Evolutionary conservation across 257 asterid species (phyloP).

Genomic region (Dorcoceras hygrometricum): DNA sequence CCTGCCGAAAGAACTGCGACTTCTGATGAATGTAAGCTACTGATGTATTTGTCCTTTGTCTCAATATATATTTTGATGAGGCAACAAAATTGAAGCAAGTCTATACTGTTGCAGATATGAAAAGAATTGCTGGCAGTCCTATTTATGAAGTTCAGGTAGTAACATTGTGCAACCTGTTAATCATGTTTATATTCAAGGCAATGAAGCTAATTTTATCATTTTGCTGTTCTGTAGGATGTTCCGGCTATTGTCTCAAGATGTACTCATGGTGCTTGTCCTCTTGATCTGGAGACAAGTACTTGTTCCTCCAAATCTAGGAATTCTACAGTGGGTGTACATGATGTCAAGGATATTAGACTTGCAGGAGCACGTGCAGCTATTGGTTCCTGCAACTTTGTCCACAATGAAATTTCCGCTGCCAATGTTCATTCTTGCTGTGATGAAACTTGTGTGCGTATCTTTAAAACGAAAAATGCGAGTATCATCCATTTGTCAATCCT

Average conservation of each 20-base stretch:
- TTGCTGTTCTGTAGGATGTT: constrained; percentile 47
- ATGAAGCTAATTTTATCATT: constrained; percentile 18
- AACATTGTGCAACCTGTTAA: constrained; percentile 20
- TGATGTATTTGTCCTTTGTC: constrained; percentile 19
- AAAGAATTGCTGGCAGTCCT: constrained; percentile 32
- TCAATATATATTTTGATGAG: constrained; percentile 19
- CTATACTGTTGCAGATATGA: constrained; percentile 49
- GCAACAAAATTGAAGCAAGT: constrained; percentile 29
- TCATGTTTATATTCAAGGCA: constrained; percentile 14
- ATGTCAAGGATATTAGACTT: constrained; percentile 30
- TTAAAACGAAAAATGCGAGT: not conserved
- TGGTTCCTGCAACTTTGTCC: constrained; percentile 35
- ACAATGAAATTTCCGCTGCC: constrained; percentile 30
- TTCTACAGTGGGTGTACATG: constrained; percentile 37
- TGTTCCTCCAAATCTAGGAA: constrained; percentile 47
- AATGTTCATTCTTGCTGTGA: constrained; percentile 38
- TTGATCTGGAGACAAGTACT: constrained; percentile 44
- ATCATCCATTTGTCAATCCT: not conserved
- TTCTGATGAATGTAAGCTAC: constrained; percentile 71
- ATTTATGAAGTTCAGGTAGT: constrained; percentile 52
- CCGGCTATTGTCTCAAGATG: constrained; percentile 62
- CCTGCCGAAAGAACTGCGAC: constrained; percentile 63
- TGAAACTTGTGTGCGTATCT: constrained; percentile 54
- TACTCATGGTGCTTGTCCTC: constrained; percentile 35
- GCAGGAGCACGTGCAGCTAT: constrained; percentile 38